phyloP scores from a whole-genome alignment of 345 rosid genomes.

The Dipteronia sinensis region DNA sequence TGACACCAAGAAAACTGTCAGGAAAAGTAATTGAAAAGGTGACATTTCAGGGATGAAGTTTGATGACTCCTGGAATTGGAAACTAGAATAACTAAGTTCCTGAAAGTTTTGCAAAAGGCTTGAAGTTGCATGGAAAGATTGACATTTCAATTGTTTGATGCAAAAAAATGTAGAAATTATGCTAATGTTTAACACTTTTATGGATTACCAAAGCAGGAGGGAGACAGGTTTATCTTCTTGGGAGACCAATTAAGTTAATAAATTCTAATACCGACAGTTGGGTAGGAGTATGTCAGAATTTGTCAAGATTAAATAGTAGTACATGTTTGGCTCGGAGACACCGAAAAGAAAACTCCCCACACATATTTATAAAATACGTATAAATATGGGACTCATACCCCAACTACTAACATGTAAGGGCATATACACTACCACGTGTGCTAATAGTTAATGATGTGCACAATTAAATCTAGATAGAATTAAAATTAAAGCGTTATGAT shows the following conservation, averaged over 20 bases:
- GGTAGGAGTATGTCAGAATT: too few relatives aligned
- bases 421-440: too few relatives aligned
- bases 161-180: neutral
- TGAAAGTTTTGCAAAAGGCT: neutral
- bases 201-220: neutral
- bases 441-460: too few relatives aligned
- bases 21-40: neutral
- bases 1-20: slow-evolving; percentile 6
- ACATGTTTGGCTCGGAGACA: too few relatives aligned
- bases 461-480: too few relatives aligned
- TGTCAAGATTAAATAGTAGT: too few relatives aligned
- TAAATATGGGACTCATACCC: too few relatives aligned
- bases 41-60: slow-evolving; percentile 20
- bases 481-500: too few relatives aligned
- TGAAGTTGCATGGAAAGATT: neutral
- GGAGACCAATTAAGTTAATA: neutral
- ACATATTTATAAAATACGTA: too few relatives aligned
- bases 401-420: too few relatives aligned
- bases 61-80: neutral
- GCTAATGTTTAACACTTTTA: neutral
- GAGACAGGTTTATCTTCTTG: neutral
- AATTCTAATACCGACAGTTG: too few relatives aligned
- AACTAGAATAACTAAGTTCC: neutral
- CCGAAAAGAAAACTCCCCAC: too few relatives aligned
- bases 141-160: neutral